Evolutionary conservation across 208 protist genomes (phyloP), one percentile per base, ranked within the genome.

Genomic region (Acanthamoeba royreba): DNA sequence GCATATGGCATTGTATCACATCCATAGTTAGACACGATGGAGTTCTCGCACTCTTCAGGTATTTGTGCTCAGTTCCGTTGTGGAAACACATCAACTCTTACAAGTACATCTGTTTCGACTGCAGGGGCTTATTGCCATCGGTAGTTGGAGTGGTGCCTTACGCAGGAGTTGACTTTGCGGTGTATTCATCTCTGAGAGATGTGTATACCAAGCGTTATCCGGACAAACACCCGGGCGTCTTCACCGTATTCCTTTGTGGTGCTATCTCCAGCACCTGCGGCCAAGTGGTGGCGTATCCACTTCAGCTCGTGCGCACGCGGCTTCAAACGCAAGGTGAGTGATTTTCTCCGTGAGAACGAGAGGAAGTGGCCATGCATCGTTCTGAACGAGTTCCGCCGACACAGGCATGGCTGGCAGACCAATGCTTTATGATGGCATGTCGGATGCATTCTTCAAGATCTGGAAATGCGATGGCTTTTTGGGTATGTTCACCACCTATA

Each of bases 81-180:
- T 55, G 49, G n/a, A n/a, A n/a, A n/a, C n/a, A n/a, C n/a, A n/a
- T n/a, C n/a, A n/a, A n/a, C n/a, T n/a, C n/a, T n/a, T n/a, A n/a
- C n/a, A n/a, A n/a, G n/a, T 63, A 25, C n/a, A n/a, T n/a, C n/a
- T n/a, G n/a, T n/a, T n/a, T n/a, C n/a, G n/a, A n/a, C 69, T 92
- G 25, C 42, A 45, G 91, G 40, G 91, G 91, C 1, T 47, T 93
- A 28, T 25, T 87, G 46, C 91, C 91, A 13, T 85, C 91, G 15
- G 45, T 88, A 45, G 55, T 93, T 4, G 91, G 91, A 19, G 72
- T 93, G 38, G 88, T 93, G 7, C 91, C 91, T 9, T 93, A 93
- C 49, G 91, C 91, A 0, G 91, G 91, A 0, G 77, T 93, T 4
- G 91, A 93, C 58, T 72, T 93, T 88, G 91, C 91, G 2, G 91